Evolutionary conservation across 1,284 basidiomycete species (phyloP).

Genomic region (Schizophyllum commune): DNA sequence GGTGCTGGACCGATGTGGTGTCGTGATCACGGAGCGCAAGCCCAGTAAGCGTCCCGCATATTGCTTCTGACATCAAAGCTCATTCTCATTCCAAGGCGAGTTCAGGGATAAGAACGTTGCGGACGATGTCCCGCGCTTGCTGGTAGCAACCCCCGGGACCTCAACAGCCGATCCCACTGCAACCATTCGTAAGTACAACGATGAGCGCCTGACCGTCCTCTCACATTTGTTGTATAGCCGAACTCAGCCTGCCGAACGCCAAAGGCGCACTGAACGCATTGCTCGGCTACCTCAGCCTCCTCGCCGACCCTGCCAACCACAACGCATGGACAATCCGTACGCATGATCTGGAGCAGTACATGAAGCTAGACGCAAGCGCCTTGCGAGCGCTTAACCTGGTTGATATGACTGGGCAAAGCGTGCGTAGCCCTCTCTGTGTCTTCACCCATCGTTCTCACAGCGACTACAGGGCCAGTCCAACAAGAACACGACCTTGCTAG

Average conservation of each 20-base stretch:
- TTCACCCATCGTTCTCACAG: slow-evolving; percentile 1
- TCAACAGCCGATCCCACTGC: slow-evolving; percentile 39
- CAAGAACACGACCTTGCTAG: slow-evolving; percentile 84
- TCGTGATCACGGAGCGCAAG: slow-evolving; percentile 87
- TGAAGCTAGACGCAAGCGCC: slow-evolving; percentile 94
- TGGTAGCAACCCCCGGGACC: slow-evolving; percentile 35
- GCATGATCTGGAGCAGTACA: slow-evolving; percentile 92
- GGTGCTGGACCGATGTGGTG: slow-evolving; percentile 84
- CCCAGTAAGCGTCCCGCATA: too few species aligned
- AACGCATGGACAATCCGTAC: slow-evolving; percentile 76
- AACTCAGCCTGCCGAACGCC: slow-evolving; percentile 74
- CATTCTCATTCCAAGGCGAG: too few species aligned
- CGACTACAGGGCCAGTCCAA: slow-evolving; percentile 37
- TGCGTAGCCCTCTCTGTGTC: slow-evolving; percentile 16
- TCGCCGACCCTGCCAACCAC: slow-evolving; percentile 79
- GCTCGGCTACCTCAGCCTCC: slow-evolving; percentile 76
- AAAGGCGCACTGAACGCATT: slow-evolving; percentile 80
- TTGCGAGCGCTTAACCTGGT: slow-evolving; percentile 86
- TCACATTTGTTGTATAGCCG: slow-evolving; percentile 39
- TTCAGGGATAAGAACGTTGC: slow-evolving; percentile 78
- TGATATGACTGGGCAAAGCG: slow-evolving; percentile 58
- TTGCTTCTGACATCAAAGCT: too few species aligned
- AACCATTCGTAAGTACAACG: slow-evolving; percentile 36
- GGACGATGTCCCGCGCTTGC: slow-evolving; percentile 78
- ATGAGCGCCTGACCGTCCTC: too few species aligned